Percentiles rank a stretch among this genome's conserved stretches.
Conservation (phyloP, 176 grass and related monocot genomes). For the Eragrostis nindensis region DNA sequence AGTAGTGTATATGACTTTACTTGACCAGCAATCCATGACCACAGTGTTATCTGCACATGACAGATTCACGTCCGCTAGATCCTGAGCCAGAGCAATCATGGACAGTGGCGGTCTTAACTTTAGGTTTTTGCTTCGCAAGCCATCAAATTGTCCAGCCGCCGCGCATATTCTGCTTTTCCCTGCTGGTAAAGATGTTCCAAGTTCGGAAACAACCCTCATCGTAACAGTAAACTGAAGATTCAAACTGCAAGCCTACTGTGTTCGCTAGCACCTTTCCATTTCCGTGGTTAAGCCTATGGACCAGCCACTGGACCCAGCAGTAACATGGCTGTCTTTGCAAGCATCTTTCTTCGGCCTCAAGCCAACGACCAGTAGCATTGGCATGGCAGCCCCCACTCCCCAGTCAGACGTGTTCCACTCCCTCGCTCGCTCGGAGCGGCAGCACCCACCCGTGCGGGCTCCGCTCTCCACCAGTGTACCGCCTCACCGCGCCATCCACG, state of each 20-base stretch:
- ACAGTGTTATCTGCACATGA: not conserved
- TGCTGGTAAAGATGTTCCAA: not conserved
- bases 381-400: not conserved
- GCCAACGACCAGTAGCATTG: not conserved
- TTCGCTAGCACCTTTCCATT: not conserved
- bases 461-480: conserved; percentile 7
- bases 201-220: not conserved
- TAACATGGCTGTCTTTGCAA: conserved; percentile 32
- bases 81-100: not conserved
- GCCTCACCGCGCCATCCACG: not conserved
- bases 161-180: not conserved
- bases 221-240: not conserved
- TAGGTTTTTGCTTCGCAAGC: not conserved
- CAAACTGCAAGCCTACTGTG: not conserved
- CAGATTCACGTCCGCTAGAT: not conserved
- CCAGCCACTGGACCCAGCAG: not conserved
- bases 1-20: not conserved
- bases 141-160: not conserved
- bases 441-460: conserved; percentile 48
- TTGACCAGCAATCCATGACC: not conserved
- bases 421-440: not conserved
- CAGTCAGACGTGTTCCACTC: conserved; percentile 39
- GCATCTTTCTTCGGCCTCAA: conserved; percentile 46
- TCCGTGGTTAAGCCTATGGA: not conserved
- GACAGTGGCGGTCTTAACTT: not conserved